phyloP scores from a whole-genome alignment of 2,329 filamentous ascomycete genomes.

The Peltaster fructicola region DNA sequence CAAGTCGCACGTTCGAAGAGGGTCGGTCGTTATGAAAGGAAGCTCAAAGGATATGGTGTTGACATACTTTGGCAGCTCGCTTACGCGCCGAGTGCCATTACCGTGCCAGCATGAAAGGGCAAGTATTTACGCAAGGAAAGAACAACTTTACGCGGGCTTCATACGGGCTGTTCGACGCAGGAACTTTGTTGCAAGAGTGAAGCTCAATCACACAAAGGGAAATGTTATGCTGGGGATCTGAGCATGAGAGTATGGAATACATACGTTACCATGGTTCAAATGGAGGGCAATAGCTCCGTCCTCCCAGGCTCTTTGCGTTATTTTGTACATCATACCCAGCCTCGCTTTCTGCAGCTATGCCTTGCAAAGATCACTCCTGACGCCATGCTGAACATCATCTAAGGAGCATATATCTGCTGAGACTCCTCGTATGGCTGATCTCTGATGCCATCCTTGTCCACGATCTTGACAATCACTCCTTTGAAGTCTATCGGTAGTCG shows the following conservation, averaged over 20 bases:
- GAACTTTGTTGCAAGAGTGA: too few species aligned
- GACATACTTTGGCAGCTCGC: too few species aligned
- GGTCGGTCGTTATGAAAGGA: too few species aligned
- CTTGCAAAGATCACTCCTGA: slow-evolving; percentile 7
- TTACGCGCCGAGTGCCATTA: too few species aligned
- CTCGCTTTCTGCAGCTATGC: slow-evolving; percentile 2
- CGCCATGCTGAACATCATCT: slow-evolving; percentile 7
- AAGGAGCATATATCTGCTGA: slow-evolving; percentile 17
- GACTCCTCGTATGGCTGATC: slow-evolving; percentile 69
- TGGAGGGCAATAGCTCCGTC: slow-evolving; percentile 3
- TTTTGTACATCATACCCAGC: slow-evolving; percentile 4
- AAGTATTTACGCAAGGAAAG: too few species aligned
- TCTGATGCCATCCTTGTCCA: slow-evolving; percentile 82
- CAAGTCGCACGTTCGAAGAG: too few species aligned
- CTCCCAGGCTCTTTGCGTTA: slow-evolving; percentile 2
- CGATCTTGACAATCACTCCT: slow-evolving; percentile 71
- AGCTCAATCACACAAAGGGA: too few species aligned
- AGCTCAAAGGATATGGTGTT: too few species aligned
- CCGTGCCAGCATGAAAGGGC: too few species aligned
- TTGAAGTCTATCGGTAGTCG: slow-evolving; percentile 98
- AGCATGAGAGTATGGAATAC: neutral
- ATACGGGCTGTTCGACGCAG: too few species aligned
- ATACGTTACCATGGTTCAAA: slow-evolving; percentile 4
- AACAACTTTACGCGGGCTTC: too few species aligned
- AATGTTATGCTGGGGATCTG: neutral